phyloP scores from a whole-genome alignment of 2,329 filamentous ascomycete genomes.

The Epichloe gansuensis region DNA sequence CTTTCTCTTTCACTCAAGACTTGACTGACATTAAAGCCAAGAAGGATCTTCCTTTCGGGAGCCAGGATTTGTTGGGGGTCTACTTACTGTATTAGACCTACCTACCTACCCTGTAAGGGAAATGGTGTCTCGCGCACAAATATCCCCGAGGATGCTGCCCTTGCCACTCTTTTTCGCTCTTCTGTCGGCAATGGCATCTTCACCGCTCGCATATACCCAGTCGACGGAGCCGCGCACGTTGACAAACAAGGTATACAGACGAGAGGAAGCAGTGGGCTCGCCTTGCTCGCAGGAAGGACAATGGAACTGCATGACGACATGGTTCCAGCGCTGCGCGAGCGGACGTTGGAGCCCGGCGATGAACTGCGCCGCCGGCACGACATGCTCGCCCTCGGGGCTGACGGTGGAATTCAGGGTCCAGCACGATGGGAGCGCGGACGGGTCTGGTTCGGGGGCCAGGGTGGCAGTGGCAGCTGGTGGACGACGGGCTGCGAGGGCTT shows the following conservation, averaged over 20 bases:
- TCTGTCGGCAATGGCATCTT: neutral
- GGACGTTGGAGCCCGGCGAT: constrained; percentile 34
- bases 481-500: neutral
- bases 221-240: neutral
- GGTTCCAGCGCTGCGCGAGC: constrained; percentile 37
- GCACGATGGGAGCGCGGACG: constrained; percentile 13
- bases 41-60: too few species aligned
- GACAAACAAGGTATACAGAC: constrained; percentile 6
- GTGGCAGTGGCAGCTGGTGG: neutral
- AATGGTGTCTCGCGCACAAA: neutral
- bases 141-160: too few species aligned
- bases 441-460: neutral
- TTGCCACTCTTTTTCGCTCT: too few species aligned
- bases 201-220: neutral
- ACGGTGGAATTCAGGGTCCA: constrained; percentile 27
- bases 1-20: too few species aligned
- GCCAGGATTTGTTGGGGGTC: too few species aligned
- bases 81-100: too few species aligned
- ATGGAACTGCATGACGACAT: constrained; percentile 39
- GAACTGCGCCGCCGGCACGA: constrained; percentile 30
- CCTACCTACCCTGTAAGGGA: too few species aligned
- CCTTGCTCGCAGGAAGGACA: constrained; percentile 34
- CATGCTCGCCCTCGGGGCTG: constrained; percentile 30
- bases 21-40: too few species aligned
- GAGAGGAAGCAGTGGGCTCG: constrained; percentile 22